Evolutionary conservation across 306 rosid genomes (phyloP), one percentile per base, ranked within the genome.

Genomic region (Rosa multiflora): DNA sequence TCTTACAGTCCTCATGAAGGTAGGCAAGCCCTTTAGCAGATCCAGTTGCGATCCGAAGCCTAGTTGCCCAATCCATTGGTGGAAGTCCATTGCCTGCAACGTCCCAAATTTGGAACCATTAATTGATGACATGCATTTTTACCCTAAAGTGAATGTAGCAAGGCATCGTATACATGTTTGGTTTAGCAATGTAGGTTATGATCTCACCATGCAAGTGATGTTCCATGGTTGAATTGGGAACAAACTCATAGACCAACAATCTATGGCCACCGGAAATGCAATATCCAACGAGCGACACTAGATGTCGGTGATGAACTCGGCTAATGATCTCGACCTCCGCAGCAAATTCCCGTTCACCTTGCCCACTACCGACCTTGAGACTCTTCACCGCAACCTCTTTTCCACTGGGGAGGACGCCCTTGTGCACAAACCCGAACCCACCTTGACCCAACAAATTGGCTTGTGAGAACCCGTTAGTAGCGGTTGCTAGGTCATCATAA

Each of bases 1-100:
- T 76, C 91, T 90, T 86, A 94, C 98, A 94, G 23, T 94, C 97
- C 61, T 92, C 97, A 9, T 94, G 97, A 83, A 94, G 93, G 85
- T 94, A 92, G 4, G 93, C 89, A 72, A 94, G 94, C 69, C 99
- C 98, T 82, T 86, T 94, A n/a, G 97, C 91, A 17, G 93, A 79
- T 46, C 98, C 98, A 6, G 75, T 68, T 4, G 97, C 97, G 78
- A 94, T 94, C 37, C 92, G 82, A 72, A 90, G 81, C 79, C 98
- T 88, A 1, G 83, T 76, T 56, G 88, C 39, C 97, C 97, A 94
- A 79, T 89, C 93, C 99, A 94, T 89, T 23, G 84, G 83, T 26
- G 94, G 92, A 12, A 42, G 68, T 43, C 81, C 89, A 63, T 88
- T 94, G 48, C 83, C 97, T 94, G 85, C 58, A 63, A 61, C 53